phyloP scores from a whole-genome alignment of 2,329 filamentous ascomycete genomes.

The Ceratocystis destructans region DNA sequence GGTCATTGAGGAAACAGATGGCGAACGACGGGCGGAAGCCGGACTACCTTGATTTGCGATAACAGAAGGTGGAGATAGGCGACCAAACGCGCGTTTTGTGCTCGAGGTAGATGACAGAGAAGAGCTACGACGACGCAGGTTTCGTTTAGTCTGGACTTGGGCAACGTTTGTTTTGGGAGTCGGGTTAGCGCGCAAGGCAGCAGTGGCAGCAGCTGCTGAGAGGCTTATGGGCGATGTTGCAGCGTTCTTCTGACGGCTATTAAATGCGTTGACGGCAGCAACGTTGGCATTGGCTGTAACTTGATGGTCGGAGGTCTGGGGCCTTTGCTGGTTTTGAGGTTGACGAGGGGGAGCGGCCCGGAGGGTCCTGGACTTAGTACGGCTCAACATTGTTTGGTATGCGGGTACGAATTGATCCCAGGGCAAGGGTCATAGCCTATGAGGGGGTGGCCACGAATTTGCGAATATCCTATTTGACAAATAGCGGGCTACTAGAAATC shows the following conservation, averaged over 20 bases:
- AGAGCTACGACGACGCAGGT: slow-evolving; percentile 49
- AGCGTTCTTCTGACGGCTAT: slow-evolving; percentile 40
- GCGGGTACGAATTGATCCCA: neutral
- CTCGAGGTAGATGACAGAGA: slow-evolving; percentile 55
- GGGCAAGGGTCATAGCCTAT: slow-evolving; percentile 7
- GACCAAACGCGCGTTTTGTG: slow-evolving; percentile 23
- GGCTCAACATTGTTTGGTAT: slow-evolving; percentile 34
- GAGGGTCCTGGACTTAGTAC: slow-evolving; percentile 37
- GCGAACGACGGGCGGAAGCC: slow-evolving; percentile 42
- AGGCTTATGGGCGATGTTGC: slow-evolving; percentile 44
- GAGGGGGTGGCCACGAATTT: slow-evolving; percentile 6
- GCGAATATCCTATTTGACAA: slow-evolving; percentile 4
- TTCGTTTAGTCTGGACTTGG: slow-evolving; percentile 79
- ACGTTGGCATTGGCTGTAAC: slow-evolving; percentile 56
- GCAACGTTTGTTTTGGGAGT: slow-evolving; percentile 66
- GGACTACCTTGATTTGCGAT: neutral
- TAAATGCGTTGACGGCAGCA: slow-evolving; percentile 66
- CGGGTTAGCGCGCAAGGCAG: slow-evolving; percentile 66
- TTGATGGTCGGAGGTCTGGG: slow-evolving; percentile 35
- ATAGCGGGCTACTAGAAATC: neutral
- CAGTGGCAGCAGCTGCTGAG: slow-evolving; percentile 74
- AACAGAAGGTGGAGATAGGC: slow-evolving; percentile 3
- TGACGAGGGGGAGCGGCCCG: slow-evolving; percentile 8
- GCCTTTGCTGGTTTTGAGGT: slow-evolving; percentile 22
- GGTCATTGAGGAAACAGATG: slow-evolving; percentile 70